Evolutionary conservation across 805 yeast genomes (phyloP), one percentile per base, ranked within the genome.

Genomic region (Gaillardinia entomophila): DNA sequence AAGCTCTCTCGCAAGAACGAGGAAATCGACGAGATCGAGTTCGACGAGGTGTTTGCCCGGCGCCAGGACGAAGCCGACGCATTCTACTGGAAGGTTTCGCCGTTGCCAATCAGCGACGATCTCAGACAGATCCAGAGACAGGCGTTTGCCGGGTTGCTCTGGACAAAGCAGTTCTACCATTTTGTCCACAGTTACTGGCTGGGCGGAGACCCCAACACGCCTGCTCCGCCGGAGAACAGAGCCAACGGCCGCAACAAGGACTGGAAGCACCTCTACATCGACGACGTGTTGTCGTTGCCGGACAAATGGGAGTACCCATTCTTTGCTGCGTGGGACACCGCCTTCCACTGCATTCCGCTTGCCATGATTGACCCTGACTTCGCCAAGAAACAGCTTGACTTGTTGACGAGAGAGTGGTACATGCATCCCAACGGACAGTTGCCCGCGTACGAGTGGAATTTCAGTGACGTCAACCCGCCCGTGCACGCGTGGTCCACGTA

Each of bases 341-440:
- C 96, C 0, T 88, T 88, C 77, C 97, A 88, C 60, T 84, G 95
- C 48, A 75, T 88, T 45, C 96, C 97, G 10, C 62, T 88, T 41
- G 90, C 96, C 4, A 84, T 88, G 88, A 77, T 88, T 50, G 97
- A 88, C 56, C 95, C 96, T 2, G 86, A 75, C 34, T 88, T 85
- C 62, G 94, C 96, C 23, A 88, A 88, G 57, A 80, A 76, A 46
- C 96, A 88, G 61, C 71, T 88, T 45, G 95, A 82, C 53, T 64
- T 88, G 36, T 65, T 88, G 54, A 82, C 95, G 19, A 73, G 96
- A 51, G 97, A 88, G 60, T 88, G 96, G 96, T 88, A 88, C 54
- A 86, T 87, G 94, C 96, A 90, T 54, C 96, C 96, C 28, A 88
- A 88, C 55, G 97, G 97, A n/a, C 96, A 89, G 59, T 77, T 87